phyloP scores from a whole-genome alignment of 225 moss, liverwort and hornwort genomes.

The Lunularia cruciata region DNA sequence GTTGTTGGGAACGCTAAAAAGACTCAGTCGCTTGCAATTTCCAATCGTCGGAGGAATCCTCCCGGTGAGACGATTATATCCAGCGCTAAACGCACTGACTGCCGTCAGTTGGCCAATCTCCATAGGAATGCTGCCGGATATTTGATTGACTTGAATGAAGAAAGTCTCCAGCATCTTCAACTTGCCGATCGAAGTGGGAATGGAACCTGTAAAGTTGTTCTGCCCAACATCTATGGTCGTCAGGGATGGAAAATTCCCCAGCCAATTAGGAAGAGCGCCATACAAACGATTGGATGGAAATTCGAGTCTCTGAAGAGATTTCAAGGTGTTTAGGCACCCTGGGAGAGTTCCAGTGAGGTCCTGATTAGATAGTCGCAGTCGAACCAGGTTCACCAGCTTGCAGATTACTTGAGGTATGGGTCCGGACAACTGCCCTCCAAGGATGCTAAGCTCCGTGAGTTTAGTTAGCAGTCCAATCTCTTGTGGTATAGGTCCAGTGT shows the following conservation, averaged over 20 bases:
- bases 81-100: too few relatives aligned
- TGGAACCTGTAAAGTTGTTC: background rate
- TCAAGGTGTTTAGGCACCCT: background rate
- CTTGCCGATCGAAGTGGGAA: background rate
- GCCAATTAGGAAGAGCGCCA: constrained; percentile 9
- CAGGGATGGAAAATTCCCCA: constrained; percentile 18
- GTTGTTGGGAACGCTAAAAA: constrained; percentile 65
- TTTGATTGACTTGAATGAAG: background rate
- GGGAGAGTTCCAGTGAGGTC: constrained; percentile 1
- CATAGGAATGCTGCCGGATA: constrained; percentile 36
- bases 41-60: background rate
- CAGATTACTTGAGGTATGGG: constrained; percentile 1
- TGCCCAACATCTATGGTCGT: too few relatives aligned
- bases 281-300: too few relatives aligned
- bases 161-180: background rate
- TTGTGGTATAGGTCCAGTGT: background rate
- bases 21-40: background rate
- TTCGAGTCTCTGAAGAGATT: background rate
- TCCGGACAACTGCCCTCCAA: background rate
- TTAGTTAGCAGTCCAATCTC: background rate
- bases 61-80: background rate
- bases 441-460: background rate
- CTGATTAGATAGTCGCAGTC: background rate
- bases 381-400: background rate
- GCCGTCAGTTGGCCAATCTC: constrained; percentile 38